Evolutionary conservation across 257 asterid species (phyloP), one percentile per base, ranked within the genome.

Genomic region (Primulina huaijiensis): DNA sequence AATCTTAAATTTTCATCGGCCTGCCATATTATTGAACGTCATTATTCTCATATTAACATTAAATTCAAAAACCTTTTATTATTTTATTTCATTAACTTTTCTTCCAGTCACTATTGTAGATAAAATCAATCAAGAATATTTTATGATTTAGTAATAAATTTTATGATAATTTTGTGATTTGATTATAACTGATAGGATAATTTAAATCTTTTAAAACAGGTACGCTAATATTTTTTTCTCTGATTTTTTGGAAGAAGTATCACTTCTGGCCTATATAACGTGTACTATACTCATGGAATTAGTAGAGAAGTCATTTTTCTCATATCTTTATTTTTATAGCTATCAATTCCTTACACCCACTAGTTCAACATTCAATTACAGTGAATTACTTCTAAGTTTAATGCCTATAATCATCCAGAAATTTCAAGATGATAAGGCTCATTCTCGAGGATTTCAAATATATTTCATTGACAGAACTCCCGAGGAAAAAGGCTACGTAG

Each of bases 1-100:
- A 89, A 79, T 76, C 99, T 91, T 86, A 94, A 79, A 83, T 94
- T 94, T 76, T 94, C 99, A 85, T 88, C 99, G 53, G 99, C 99
- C 97, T 91, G 95, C 73, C 67, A 64, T 55, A 61, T 72, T 38
- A 75, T 27, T 35, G 40, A 69, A 64, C 53, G 58, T 74, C 21
- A 77, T 71, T 62, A 69, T 59, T 71, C 55, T 37, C 68, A 60
- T 64, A 70, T 31, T 30, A 30, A 69, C 7, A 20, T 37, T 4
- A 35, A 60, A 38, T 43, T 64, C n/a, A 76, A 55, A 25, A 70
- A 50, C 59, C 7, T 68, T 7, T 34, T 46, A 21, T 67, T 23
- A 37, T 0, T 23, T 23, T 23, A 43, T 25, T 59, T 16, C 50
- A 50, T 59, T 55, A 17, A 67, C 25, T 31, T 68, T 63, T 16